Evolutionary conservation across 305 asterid genomes (phyloP).

Genomic region (Fraxinus sp.): DNA sequence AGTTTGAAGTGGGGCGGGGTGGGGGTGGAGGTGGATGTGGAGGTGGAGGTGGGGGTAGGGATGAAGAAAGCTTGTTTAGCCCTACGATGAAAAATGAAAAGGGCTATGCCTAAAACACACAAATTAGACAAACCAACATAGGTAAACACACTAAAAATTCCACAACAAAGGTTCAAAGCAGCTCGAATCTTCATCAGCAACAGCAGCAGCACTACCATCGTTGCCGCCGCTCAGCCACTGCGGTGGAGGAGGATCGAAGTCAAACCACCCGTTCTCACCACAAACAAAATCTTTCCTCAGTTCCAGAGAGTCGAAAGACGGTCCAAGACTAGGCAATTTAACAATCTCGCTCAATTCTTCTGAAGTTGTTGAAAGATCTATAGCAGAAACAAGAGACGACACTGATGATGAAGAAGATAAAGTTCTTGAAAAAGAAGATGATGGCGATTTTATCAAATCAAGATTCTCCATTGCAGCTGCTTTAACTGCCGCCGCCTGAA

Average conservation of each 20-base stretch:
- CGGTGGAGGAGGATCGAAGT: constrained; percentile 25
- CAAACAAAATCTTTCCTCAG: constrained; percentile 27
- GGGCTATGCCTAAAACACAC: not conserved
- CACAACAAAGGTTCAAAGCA: constrained; percentile 31
- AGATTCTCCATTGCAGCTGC: constrained; percentile 37
- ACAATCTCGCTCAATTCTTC: constrained; percentile 41
- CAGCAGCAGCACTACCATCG: constrained; percentile 11
- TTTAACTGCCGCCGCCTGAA: constrained; percentile 43
- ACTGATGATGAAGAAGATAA: constrained; percentile 20
- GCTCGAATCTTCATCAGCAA: constrained; percentile 9
- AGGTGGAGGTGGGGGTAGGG: not conserved
- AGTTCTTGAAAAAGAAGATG: not conserved
- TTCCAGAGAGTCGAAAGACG: constrained; percentile 26
- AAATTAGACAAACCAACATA: not conserved
- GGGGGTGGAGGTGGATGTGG: too few relatives aligned
- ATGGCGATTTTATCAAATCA: not conserved
- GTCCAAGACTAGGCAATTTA: constrained; percentile 38
- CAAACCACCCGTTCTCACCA: constrained; percentile 17
- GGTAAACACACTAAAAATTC: constrained; percentile 24
- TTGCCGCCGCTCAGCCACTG: constrained; percentile 18
- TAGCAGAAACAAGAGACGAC: constrained; percentile 35
- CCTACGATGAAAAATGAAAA: not conserved
- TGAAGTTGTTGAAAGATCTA: constrained; percentile 26
- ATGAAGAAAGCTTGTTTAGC: not conserved
- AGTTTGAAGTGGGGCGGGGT: not conserved